These are phyloP conservation scores for Tritrichomonas musculus DNA, from an alignment of 208 protist species.

Conservation along the genomic window DNA sequence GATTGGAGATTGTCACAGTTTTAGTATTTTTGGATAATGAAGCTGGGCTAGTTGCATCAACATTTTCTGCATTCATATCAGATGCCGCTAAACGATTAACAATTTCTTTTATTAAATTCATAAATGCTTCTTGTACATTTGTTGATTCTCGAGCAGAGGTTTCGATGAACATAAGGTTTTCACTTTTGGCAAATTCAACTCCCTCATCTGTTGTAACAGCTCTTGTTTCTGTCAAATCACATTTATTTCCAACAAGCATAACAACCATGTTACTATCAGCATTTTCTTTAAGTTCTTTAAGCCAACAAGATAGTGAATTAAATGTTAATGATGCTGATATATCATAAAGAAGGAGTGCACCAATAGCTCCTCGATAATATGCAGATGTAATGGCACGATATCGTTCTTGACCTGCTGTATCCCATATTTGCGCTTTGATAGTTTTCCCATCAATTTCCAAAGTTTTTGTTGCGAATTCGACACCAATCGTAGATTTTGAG, in stretches of 20 bases:
- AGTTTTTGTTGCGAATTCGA: constrained; percentile 55
- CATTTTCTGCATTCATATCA: no score
- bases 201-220: constrained; percentile 45
- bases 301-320: constrained; percentile 90
- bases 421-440: constrained; percentile 58
- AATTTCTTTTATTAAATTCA: not conserved
- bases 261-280: constrained; percentile 78
- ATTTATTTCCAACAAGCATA: constrained; percentile 98
- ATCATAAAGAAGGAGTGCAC: constrained; percentile 31
- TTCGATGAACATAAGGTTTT: constrained; percentile 86
- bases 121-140: constrained; percentile 94
- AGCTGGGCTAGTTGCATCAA: no score
- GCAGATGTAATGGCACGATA: constrained; percentile 44
- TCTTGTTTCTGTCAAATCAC: constrained; percentile 60
- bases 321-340: constrained; percentile 64
- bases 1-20: no score
- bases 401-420: constrained; percentile 25
- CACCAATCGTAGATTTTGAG: constrained; percentile 54
- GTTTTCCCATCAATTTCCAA: constrained; percentile 48
- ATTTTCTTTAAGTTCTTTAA: constrained; percentile 90
- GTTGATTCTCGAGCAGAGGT: constrained; percentile 92
- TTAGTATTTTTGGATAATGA: no score
- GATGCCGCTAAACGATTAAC: no score
- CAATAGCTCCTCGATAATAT: constrained; percentile 42
- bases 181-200: constrained; percentile 42